Evolutionary conservation across 169 alveolate genomes (phyloP).

Genomic region (Fabrea salina): DNA sequence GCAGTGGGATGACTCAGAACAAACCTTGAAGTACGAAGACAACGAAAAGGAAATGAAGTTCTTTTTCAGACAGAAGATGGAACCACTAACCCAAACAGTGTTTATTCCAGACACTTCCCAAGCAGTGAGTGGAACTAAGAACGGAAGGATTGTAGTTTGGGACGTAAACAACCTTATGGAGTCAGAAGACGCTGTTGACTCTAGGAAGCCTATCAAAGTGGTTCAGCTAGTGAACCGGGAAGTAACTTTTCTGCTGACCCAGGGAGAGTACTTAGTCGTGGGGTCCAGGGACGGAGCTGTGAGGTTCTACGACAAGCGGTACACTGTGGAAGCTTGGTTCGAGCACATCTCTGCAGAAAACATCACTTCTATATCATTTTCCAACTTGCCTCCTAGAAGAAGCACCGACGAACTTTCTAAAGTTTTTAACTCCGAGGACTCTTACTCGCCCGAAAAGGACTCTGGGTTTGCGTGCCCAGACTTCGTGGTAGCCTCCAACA

Average conservation of each 20-base stretch:
- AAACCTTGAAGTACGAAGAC: conserved; percentile 72
- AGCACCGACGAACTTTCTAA: background rate
- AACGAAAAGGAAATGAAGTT: conserved; percentile 65
- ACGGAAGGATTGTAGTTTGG: conserved; percentile 84
- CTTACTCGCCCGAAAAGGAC: too few species aligned
- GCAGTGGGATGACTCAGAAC: conserved; percentile 67
- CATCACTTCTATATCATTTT: conserved; percentile 60
- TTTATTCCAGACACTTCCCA: conserved; percentile 68
- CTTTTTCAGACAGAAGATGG: conserved; percentile 52
- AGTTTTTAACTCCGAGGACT: background rate
- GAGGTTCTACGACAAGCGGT: conserved; percentile 81
- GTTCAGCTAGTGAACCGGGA: conserved; percentile 54
- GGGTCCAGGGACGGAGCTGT: conserved; percentile 84
- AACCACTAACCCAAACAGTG: conserved; percentile 73
- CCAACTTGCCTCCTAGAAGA: conserved; percentile 36
- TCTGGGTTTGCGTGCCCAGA: background rate
- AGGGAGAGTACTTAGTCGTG: conserved; percentile 77
- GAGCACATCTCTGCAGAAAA: conserved; percentile 63
- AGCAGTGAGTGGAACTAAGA: conserved; percentile 83
- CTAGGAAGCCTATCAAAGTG: conserved; percentile 76
- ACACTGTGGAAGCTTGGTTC: conserved; percentile 82
- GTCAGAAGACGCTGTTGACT: conserved; percentile 77
- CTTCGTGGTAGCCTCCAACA: background rate
- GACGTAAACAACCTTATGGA: conserved; percentile 81
- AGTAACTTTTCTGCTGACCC: conserved; percentile 70